A percentile compares a stretch with the other conserved stretches of the same genome.
Evolutionary conservation across 768 basidiomycete genomes (phyloP).

Genomic region (Mycena polygramma): DNA sequence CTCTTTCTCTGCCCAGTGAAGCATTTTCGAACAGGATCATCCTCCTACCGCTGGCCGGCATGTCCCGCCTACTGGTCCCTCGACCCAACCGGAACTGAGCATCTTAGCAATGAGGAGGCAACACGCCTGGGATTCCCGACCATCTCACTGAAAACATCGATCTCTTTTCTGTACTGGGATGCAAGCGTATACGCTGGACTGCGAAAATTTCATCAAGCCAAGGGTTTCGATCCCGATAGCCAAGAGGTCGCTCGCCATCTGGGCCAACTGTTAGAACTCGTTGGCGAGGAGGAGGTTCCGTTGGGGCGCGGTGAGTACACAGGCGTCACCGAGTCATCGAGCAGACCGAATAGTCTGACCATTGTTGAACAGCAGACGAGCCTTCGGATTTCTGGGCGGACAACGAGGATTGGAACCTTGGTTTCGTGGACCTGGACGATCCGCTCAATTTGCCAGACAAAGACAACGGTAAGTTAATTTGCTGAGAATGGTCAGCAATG

Average conservation of each 20-base stretch:
- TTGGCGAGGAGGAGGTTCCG: neutral
- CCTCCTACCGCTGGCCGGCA: neutral
- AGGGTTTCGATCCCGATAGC: conserved; percentile 22
- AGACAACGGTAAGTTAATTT: no score
- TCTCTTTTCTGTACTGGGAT: neutral
- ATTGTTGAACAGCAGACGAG: no score
- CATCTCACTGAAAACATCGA: neutral
- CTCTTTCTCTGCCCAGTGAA: neutral
- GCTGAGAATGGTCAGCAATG: no score
- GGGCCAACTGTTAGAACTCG: conserved; percentile 7
- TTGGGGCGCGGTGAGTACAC: neutral
- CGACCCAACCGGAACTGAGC: neutral
- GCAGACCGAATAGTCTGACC: no score
- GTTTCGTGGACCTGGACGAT: no score
- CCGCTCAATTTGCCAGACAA: no score
- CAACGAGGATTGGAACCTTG: no score
- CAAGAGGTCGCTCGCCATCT: conserved; percentile 17
- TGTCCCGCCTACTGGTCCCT: neutral
- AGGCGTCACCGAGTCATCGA: no score
- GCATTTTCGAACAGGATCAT: neutral
- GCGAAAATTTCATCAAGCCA: conserved; percentile 10
- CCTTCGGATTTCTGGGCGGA: no score
- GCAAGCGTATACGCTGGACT: conserved; percentile 8
- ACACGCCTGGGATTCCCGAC: neutral
- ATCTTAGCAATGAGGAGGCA: neutral